Evolutionary conservation across 345 rosid genomes (phyloP), one percentile per base, ranked within the genome.

Genomic region (Geranium brycei): DNA sequence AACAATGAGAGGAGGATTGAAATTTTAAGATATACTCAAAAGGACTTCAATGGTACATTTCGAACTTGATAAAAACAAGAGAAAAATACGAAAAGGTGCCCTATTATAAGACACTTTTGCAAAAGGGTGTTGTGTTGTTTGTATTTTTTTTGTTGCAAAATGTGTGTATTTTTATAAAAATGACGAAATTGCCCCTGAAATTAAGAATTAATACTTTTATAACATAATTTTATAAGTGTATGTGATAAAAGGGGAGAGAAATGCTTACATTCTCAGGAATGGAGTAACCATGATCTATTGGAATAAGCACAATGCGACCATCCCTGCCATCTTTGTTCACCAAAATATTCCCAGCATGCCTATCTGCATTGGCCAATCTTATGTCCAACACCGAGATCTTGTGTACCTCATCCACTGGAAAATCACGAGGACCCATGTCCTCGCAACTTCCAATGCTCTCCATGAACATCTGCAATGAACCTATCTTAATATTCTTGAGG

Each of bases 271-370:
- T 88, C 60, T 85, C 85, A 30, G 97, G 95, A 60, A 91, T 72
- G 85, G 95, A 86, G 73, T 88, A 91, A 60, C 95, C 97, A 68
- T 91, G 97, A 68, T 91, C 97, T 23, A 91, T 86, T 38, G 95
- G 97, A 76, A 77, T 77, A 58, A 91, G 96, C 64, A 69, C 76
- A 62, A 81, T 71, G 8, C 57, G 68, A 15, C 82, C 85, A 47
- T 78, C 69, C 28, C 28, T 23, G 6, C 69, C 73, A 57, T 83
- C 80, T 72, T 71, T 82, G 76, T 78, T 75, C 65, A 91, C 72
- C 84, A 91, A 69, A 72, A 91, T 88, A 76, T 91, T 91, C 63
- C 97, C 97, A 60, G 86, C 88, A 51, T 91, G 96, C 51, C 97
- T 83, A 76, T 88, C 96, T n/a, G 95, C 82, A 82, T 91, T 91